Base-by-base conservation (phyloP, 2,329 filamentous ascomycete species). In the Clarireedia monteithiana region DNA sequence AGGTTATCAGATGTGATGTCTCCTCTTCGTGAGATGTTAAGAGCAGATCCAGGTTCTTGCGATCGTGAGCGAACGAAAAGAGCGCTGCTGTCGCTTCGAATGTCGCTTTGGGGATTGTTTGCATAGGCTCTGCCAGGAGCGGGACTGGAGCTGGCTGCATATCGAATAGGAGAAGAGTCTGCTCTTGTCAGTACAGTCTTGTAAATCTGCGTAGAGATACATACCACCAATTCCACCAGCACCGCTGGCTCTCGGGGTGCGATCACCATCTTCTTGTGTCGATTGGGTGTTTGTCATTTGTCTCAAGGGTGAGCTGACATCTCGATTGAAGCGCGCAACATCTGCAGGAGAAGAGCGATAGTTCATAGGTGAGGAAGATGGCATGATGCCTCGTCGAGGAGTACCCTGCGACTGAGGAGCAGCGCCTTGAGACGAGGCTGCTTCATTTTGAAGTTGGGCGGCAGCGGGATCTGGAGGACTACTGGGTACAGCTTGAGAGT, bases 141-240 rank as follows among this genome's bases (percentile, higher is more conserved):
- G 17, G 39, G 89, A 68, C 89, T 95, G 39, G 92, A 96, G 71
- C 90, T 96, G 38, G 90, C 84, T 56, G 89, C 89, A 69, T 96
- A 97, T 70, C 85, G 84, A 63, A 97, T 89, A 1, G 92, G 92
- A 1, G 92, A 97, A 0, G 92, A 97, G 67, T 91, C 92, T 96
- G 38, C n/a, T 1, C 53, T 4, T 26, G 36, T 61, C 39, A 56
- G 58, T 27, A 2, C 38, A 48, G 48, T 27, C 40, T 59, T 10
- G 17, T 36, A 20, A 9, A 49, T 53, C 36, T 26, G 48, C 17
- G 34, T 17, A 12, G 27, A 38, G 7, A 6, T n/a, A 61, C 76
- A 70, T 71, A 89, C 87, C 87, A 75, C 85, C 83, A 62, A 83
- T 56, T 20, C 64, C 57, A 74, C 44, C 77, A 74, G 52, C 63